Evolutionary conservation across 345 rosid species (phyloP).

Genomic region (Cochlearia excelsa): DNA sequence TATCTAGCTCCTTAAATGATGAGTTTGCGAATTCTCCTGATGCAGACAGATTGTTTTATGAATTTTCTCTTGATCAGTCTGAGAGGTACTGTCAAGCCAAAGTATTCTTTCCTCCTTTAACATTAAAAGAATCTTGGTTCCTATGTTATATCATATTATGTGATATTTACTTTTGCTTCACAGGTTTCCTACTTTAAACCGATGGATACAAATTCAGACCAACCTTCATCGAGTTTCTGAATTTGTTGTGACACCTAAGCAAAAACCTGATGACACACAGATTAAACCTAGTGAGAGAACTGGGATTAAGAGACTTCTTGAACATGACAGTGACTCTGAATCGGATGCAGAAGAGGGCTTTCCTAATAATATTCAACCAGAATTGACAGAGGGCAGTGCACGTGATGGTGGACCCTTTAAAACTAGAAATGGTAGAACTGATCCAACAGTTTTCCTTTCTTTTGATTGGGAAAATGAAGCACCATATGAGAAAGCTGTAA

Average conservation of each 20-base stretch:
- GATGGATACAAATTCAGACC: conserved; percentile 98
- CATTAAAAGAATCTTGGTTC: conserved; percentile 20
- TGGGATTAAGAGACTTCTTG: conserved; percentile 75
- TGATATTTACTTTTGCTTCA: conserved; percentile 12
- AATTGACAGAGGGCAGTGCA: conserved; percentile 43
- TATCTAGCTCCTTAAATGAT: conserved; percentile 64
- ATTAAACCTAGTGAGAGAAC: conserved; percentile 54
- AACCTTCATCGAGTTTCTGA: conserved; percentile 95
- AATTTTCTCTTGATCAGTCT: conserved; percentile 98
- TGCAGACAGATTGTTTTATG: conserved; percentile 71
- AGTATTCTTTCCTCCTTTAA: conserved; percentile 17
- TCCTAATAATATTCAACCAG: conserved; percentile 40
- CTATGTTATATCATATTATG: conserved; percentile 16
- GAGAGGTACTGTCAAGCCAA: conserved; percentile 63
- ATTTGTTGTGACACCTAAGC: conserved; percentile 71
- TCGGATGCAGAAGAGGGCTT: conserved; percentile 65
- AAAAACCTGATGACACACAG: conserved; percentile 46
- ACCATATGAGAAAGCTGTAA: conserved; percentile 87
- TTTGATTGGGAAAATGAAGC: conserved; percentile 92
- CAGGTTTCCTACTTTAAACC: conserved; percentile 91
- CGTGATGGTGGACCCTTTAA: conserved; percentile 47
- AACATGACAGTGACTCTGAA: conserved; percentile 68
- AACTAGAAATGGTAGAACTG: conserved; percentile 48
- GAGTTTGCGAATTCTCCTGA: conserved; percentile 65
- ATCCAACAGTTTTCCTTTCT: conserved; percentile 71